phyloP scores from a whole-genome alignment of 371 early-diverging fungal species.

The Rhizopus sp. region DNA sequence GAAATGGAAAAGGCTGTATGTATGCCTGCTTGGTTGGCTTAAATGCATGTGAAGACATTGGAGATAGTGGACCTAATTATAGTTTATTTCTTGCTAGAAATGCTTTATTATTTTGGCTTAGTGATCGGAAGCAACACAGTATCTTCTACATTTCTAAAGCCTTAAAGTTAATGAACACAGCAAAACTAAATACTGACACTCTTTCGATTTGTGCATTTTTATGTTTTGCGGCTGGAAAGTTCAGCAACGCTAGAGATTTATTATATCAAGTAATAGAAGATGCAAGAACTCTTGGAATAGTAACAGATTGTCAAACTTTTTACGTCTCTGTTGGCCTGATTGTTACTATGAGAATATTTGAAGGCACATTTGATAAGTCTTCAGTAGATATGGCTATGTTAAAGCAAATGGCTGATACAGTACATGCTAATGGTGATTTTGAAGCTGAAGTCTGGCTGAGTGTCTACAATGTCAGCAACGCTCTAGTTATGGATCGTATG shows the following conservation, averaged over 20 bases:
- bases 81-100: constrained; percentile 50
- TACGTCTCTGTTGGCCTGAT: constrained; percentile 54
- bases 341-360: constrained; percentile 56
- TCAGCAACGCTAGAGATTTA: constrained; percentile 42
- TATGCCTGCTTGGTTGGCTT: constrained; percentile 45
- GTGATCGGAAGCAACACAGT: constrained; percentile 46
- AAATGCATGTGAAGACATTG: constrained; percentile 47
- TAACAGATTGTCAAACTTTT: constrained; percentile 54
- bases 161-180: constrained; percentile 25
- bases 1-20: constrained; percentile 44
- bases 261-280: constrained; percentile 47
- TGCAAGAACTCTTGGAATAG: constrained; percentile 51
- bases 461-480: constrained; percentile 43
- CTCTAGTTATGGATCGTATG: constrained; percentile 37
- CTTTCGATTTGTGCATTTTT: constrained; percentile 47
- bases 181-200: constrained; percentile 39
- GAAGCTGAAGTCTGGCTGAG: constrained; percentile 51
- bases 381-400: constrained; percentile 45
- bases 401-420: constrained; percentile 51
- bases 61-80: constrained; percentile 34
- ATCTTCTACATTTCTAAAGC: constrained; percentile 51
- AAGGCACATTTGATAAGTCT: constrained; percentile 47
- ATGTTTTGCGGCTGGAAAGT: constrained; percentile 55
- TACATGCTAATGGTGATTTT: constrained; percentile 44
- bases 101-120: constrained; percentile 51